Conservation (phyloP, 306 rosid species). For the Alnus rubra region DNA sequence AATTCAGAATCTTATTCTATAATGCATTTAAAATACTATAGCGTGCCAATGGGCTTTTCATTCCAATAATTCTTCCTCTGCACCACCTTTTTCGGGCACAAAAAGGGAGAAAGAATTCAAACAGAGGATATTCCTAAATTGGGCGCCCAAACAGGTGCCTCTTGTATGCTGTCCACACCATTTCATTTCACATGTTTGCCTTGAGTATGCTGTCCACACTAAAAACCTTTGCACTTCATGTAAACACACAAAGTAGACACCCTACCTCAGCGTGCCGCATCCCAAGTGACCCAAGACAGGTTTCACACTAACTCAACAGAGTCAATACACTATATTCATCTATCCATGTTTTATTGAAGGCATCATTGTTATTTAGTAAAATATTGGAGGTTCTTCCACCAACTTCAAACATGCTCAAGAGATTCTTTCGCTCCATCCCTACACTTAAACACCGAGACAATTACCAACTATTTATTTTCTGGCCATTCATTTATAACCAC, state of each 20-base stretch:
- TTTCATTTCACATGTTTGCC: background rate
- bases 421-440: background rate
- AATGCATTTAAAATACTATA: background rate
- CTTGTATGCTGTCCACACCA: background rate
- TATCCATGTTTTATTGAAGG: background rate
- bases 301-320: background rate
- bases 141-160: background rate
- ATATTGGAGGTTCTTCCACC: background rate
- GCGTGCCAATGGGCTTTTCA: background rate
- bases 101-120: background rate
- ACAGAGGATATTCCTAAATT: background rate
- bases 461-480: background rate
- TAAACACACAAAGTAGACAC: background rate
- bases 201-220: background rate
- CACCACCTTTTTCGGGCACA: background rate
- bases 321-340: background rate
- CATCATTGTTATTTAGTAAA: background rate
- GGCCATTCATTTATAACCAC: background rate
- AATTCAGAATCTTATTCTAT: background rate
- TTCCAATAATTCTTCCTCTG: background rate
- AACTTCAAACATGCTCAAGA: background rate
- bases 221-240: background rate
- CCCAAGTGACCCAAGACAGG: background rate
- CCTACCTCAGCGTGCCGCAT: background rate
- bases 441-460: background rate